Conservation (phyloP, 2,329 filamentous ascomycete genomes). For the Ascochyta rabiei region DNA sequence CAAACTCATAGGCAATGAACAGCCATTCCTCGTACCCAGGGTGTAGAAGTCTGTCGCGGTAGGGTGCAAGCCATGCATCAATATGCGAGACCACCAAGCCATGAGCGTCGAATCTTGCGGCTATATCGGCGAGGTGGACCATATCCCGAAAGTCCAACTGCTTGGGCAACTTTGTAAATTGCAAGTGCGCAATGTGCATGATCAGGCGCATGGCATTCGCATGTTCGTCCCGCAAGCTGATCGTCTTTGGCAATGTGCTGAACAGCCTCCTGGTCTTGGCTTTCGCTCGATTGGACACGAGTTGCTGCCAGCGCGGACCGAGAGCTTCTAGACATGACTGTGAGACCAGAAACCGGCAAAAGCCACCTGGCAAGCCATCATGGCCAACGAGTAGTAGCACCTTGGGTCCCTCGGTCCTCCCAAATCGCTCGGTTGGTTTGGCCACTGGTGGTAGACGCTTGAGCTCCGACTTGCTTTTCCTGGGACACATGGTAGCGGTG, state of each 20-base stretch:
- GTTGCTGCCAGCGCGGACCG: slow-evolving; percentile 6
- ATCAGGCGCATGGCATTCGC: slow-evolving; percentile 38
- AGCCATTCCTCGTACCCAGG: slow-evolving; percentile 34
- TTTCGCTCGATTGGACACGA: not conserved
- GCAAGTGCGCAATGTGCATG: slow-evolving; percentile 41
- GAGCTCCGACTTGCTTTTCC: not conserved
- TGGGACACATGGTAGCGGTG: not conserved
- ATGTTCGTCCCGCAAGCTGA: slow-evolving; percentile 41
- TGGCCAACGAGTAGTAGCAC: slow-evolving; percentile 12
- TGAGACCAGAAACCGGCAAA: slow-evolving; percentile 12
- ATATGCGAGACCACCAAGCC: slow-evolving; percentile 18
- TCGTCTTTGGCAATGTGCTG: slow-evolving; percentile 8
- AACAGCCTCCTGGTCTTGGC: not conserved
- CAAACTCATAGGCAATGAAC: slow-evolving; percentile 34
- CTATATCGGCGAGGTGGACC: slow-evolving; percentile 33
- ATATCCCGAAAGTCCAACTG: slow-evolving; percentile 30
- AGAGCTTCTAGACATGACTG: slow-evolving; percentile 15
- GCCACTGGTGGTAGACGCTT: not conserved
- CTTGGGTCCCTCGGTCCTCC: not conserved
- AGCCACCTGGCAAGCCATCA: slow-evolving; percentile 2
- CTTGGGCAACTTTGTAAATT: slow-evolving; percentile 32
- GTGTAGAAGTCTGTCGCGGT: slow-evolving; percentile 4
- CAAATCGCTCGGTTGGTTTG: slow-evolving; percentile 2
- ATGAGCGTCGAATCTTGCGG: slow-evolving; percentile 36
- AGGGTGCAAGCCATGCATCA: slow-evolving; percentile 18